Conservation (phyloP, 805 yeast species). For the Yarrowia sp. region DNA sequence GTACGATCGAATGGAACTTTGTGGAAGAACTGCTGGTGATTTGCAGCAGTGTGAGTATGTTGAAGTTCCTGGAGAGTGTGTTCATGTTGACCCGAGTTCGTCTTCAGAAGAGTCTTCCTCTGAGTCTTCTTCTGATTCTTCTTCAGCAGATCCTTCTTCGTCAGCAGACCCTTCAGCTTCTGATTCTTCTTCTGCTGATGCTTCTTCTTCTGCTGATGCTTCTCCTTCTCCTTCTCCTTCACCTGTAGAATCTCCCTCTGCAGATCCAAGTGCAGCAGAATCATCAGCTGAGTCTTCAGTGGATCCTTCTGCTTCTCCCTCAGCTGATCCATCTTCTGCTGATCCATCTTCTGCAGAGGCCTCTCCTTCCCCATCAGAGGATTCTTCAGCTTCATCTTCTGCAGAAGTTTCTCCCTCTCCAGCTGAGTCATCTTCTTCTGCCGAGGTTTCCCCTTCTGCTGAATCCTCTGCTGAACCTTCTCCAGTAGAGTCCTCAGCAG, state of each 20-base stretch:
- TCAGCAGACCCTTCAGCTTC: background rate
- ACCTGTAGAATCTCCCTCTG: too few species aligned
- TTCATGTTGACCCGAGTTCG: background rate
- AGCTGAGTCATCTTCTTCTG: background rate
- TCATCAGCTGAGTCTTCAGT: too few species aligned
- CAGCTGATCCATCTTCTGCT: too few species aligned
- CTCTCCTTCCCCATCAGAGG: too few species aligned
- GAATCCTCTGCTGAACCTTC: background rate
- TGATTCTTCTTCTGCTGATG: background rate
- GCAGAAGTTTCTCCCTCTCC: background rate
- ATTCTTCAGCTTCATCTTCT: too few species aligned
- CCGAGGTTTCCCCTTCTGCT: background rate
- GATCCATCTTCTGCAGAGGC: too few species aligned
- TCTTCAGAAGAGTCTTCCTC: background rate
- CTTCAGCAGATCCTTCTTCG: background rate
- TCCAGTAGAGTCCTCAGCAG: background rate
- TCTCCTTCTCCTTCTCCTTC: too few species aligned
- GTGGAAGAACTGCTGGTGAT: background rate
- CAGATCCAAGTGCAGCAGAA: too few species aligned
- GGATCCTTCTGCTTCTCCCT: background rate
- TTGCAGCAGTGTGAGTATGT: background rate
- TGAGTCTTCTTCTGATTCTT: background rate
- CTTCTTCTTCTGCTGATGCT: background rate
- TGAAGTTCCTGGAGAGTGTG: background rate
- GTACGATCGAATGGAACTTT: background rate